Evolutionary conservation across 768 basidiomycete species (phyloP).

Genomic region (Tricholoma sp.): DNA sequence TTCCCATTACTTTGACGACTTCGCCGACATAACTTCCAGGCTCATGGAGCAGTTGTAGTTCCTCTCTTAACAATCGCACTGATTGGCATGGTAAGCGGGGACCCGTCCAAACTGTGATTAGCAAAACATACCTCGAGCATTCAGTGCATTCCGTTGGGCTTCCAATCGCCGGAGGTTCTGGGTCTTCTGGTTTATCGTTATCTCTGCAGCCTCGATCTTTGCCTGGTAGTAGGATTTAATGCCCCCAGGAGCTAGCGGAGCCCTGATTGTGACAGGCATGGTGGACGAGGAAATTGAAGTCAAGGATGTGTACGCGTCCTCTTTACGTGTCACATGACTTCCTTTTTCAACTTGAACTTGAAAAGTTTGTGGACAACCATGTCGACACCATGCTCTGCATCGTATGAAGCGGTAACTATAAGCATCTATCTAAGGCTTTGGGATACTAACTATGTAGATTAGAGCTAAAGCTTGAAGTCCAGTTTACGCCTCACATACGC

Average conservation of each 20-base stretch:
- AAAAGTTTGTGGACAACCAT: too few relatives aligned
- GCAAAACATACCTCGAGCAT: slow-evolving; percentile 70
- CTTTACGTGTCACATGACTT: slow-evolving; percentile 13
- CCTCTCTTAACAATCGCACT: slow-evolving; percentile 90
- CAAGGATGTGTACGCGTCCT: slow-evolving; percentile 24
- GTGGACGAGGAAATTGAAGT: slow-evolving; percentile 1
- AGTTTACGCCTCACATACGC: too few relatives aligned
- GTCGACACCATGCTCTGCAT: background rate
- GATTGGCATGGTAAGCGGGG: background rate
- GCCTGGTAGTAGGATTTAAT: slow-evolving; percentile 91
- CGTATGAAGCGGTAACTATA: too few relatives aligned
- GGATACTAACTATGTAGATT: too few relatives aligned
- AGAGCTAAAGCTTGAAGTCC: too few relatives aligned
- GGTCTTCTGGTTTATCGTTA: slow-evolving; percentile 92
- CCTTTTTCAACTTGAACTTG: too few relatives aligned
- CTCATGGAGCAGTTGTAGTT: slow-evolving; percentile 88
- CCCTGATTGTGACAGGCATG: slow-evolving; percentile 34
- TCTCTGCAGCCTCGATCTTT: slow-evolving; percentile 91
- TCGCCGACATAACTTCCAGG: slow-evolving; percentile 98
- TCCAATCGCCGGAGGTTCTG: slow-evolving; percentile 94
- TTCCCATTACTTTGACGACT: slow-evolving; percentile 97
- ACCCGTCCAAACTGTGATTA: background rate
- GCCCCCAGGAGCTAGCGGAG: slow-evolving; percentile 49
- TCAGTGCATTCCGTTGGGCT: slow-evolving; percentile 95
- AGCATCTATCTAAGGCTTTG: too few relatives aligned